phyloP scores from a whole-genome alignment of 2,329 filamentous ascomycete species.

The Lasiodiplodia theobromae region DNA sequence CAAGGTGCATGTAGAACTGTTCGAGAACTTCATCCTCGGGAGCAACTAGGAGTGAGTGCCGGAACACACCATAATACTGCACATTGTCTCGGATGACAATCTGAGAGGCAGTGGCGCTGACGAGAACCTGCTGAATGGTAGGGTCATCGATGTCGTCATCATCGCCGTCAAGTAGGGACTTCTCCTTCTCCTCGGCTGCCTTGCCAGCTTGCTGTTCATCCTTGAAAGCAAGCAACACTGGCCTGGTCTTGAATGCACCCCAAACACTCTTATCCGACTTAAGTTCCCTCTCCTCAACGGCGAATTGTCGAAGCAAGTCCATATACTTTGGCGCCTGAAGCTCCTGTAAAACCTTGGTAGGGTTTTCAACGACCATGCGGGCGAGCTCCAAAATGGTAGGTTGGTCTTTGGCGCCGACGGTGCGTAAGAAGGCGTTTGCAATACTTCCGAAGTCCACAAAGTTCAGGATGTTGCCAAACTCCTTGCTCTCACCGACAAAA shows the following conservation, averaged over 20 bases:
- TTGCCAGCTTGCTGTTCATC: conserved; percentile 64
- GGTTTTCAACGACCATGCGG: conserved; percentile 80
- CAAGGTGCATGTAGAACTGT: conserved; percentile 81
- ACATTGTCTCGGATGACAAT: conserved; percentile 68
- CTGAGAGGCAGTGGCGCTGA: conserved; percentile 58
- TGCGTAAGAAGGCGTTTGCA: conserved; percentile 86
- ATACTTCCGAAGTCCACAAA: conserved; percentile 93
- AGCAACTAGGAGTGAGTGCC: conserved; percentile 80
- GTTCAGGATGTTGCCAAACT: conserved; percentile 91
- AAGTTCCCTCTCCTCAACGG: conserved; percentile 72
- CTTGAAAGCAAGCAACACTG: conserved; percentile 83
- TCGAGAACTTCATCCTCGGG: conserved; percentile 90
- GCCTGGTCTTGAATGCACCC: conserved; percentile 74
- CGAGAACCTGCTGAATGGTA: conserved; percentile 16
- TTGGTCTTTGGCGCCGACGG: conserved; percentile 89
- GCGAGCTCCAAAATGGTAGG: conserved; percentile 88
- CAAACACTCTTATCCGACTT: conserved; percentile 82
- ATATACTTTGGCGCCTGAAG: conserved; percentile 89
- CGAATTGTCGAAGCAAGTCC: conserved; percentile 78
- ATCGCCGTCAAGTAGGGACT: conserved; percentile 46
- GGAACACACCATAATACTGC: conserved; percentile 79
- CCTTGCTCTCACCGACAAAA: conserved; percentile 76
- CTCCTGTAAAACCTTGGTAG: conserved; percentile 78
- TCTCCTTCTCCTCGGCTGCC: conserved; percentile 50
- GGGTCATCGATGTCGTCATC: conserved; percentile 52